phyloP scores from a whole-genome alignment of 805 yeast species.

The Starmerella bacillaris region DNA sequence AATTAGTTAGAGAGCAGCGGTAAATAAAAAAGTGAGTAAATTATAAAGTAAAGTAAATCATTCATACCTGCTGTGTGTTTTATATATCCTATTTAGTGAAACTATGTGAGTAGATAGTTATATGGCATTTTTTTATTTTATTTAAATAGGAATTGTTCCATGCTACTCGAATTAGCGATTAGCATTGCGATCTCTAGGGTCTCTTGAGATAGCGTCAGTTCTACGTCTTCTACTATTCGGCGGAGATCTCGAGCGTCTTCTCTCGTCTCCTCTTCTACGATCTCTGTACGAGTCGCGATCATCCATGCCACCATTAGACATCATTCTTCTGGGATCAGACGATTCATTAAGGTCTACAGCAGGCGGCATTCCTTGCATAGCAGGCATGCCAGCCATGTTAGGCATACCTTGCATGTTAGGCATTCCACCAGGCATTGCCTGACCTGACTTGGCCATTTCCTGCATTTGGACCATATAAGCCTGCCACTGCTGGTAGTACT shows the following conservation, averaged over 20 bases:
- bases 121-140: too few species aligned
- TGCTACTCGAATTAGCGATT: too few species aligned
- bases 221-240: slow-evolving; percentile 14
- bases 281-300: slow-evolving; percentile 16
- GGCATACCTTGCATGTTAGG: slow-evolving; percentile 13
- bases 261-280: slow-evolving; percentile 18
- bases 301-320: slow-evolving; percentile 8
- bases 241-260: slow-evolving; percentile 19
- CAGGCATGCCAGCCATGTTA: slow-evolving; percentile 4
- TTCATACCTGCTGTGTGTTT: too few species aligned
- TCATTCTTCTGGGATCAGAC: not conserved
- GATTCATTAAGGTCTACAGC: not conserved
- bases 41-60: too few species aligned
- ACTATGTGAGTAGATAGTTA: too few species aligned
- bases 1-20: too few species aligned
- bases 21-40: too few species aligned
- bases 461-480: slow-evolving; percentile 25
- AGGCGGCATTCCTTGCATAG: slow-evolving; percentile 5
- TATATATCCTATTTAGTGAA: too few species aligned
- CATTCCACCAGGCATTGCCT: slow-evolving; percentile 15
- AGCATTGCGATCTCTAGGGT: slow-evolving; percentile 17
- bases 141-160: too few species aligned
- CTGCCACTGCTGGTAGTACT: slow-evolving; percentile 28
- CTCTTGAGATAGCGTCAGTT: slow-evolving; percentile 10
- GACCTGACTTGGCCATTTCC: slow-evolving; percentile 21